These are phyloP conservation scores for Cardiospermum halicacabum DNA, from an alignment of 345 rosid species.

Conservation along the genomic window DNA sequence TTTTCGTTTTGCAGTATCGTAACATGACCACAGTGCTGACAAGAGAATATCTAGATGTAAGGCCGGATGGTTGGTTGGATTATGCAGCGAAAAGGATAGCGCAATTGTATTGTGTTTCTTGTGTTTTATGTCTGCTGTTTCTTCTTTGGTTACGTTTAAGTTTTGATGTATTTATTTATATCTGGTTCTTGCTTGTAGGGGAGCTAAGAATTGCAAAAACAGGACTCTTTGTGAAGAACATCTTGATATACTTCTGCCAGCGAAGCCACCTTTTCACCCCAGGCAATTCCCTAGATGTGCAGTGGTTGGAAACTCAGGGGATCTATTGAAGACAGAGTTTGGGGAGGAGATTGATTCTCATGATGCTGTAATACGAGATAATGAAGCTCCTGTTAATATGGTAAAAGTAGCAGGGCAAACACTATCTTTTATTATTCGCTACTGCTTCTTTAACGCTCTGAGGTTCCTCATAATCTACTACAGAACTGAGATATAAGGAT, in stretches of 20 bases:
- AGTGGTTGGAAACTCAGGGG: constrained; percentile 95
- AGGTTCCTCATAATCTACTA: background rate
- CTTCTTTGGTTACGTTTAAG: background rate
- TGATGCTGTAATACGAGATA: constrained; percentile 89
- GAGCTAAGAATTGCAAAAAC: constrained; percentile 79
- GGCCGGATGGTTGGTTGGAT: constrained; percentile 93
- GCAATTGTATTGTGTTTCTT: constrained; percentile 56
- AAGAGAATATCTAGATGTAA: constrained; percentile 85
- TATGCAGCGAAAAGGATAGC: constrained; percentile 95
- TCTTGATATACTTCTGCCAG: constrained; percentile 78
- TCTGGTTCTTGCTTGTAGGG: constrained; percentile 43
- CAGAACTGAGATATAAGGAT: background rate
- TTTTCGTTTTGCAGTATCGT: constrained; percentile 62
- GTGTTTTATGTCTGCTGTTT: background rate
- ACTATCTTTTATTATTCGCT: background rate
- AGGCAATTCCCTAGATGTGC: constrained; percentile 82
- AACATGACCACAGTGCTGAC: constrained; percentile 96
- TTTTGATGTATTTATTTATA: constrained; percentile 1
- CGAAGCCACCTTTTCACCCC: constrained; percentile 81
- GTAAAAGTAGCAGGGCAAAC: constrained; percentile 34
- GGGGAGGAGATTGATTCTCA: constrained; percentile 93
- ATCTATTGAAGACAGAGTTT: constrained; percentile 76
- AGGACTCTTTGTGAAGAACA: constrained; percentile 82
- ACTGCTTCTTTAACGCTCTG: background rate
- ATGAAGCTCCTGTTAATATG: constrained; percentile 95